These are phyloP conservation scores for Pythium periplocum DNA, from an alignment of 352 stramenopile species.

Conservation along the genomic window DNA sequence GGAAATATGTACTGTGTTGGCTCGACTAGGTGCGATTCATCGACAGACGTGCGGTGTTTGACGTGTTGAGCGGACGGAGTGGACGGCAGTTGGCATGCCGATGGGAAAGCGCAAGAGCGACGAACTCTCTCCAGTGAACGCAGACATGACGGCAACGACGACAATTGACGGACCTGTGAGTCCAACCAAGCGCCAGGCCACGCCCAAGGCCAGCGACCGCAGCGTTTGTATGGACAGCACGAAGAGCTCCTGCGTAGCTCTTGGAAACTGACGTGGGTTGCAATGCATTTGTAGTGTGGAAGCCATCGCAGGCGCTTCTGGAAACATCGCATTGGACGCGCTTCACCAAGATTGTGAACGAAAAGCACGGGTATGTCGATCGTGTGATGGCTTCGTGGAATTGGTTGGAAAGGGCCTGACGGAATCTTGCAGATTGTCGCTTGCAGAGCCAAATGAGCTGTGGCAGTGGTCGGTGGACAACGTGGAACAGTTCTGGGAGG, in stretches of 20 bases:
- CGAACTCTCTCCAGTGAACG: conserved; percentile 5
- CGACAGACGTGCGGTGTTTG: no score
- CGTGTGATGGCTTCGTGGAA: neutral
- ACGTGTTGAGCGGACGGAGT: no score
- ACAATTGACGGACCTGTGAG: no score
- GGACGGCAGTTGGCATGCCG: conserved; percentile 1
- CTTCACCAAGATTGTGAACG: conserved; percentile 61
- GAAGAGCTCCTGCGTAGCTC: neutral
- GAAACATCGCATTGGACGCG: conserved; percentile 59
- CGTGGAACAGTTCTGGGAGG: conserved; percentile 61
- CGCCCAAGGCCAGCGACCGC: conserved; percentile 8
- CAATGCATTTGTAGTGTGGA: conserved; percentile 41
- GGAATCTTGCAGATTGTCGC: conserved; percentile 22
- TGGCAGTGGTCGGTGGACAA: conserved; percentile 73
- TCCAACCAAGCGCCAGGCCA: conserved; percentile 5
- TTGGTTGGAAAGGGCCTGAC: conserved; percentile 1
- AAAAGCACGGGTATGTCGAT: conserved; percentile 33
- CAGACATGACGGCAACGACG: neutral
- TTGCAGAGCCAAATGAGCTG: conserved; percentile 41
- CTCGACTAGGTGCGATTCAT: no score
- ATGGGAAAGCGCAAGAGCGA: conserved; percentile 22
- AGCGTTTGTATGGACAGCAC: conserved; percentile 9
- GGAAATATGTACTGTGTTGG: no score
- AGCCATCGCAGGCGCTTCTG: conserved; percentile 34
- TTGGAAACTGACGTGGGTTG: no score